Conservation (phyloP, 176 grass and related monocot genomes). For the Zea mays region DNA sequence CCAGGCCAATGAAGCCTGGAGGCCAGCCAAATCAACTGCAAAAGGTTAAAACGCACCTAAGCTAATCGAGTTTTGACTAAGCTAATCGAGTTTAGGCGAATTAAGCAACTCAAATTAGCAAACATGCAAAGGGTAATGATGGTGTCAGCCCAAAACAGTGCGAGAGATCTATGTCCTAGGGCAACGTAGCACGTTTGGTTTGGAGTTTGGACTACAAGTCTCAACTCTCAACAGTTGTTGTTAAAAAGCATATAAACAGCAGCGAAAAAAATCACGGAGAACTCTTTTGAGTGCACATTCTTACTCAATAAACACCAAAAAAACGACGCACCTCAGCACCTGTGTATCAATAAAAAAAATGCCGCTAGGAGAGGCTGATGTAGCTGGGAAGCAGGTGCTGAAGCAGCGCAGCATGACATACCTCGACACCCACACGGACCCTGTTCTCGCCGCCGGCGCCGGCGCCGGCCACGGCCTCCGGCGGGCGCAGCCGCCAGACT, state of each 20-base stretch:
- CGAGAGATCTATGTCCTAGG: slow-evolving; percentile 15
- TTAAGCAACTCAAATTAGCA: not conserved
- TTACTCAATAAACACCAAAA: not conserved
- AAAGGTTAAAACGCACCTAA: not conserved
- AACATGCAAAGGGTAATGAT: not conserved
- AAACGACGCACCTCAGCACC: too few species aligned
- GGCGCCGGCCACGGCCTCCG: slow-evolving; percentile 44
- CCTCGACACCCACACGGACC: slow-evolving; percentile 58
- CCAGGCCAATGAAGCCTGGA: too few species aligned
- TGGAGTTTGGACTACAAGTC: not conserved
- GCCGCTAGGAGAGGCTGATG: too few species aligned
- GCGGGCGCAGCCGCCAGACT: slow-evolving; percentile 77
- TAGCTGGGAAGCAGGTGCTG: not conserved
- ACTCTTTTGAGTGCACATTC: not conserved
- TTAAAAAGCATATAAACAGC: too few species aligned
- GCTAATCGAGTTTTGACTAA: slow-evolving; percentile 27
- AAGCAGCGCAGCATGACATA: not conserved
- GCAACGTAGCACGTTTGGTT: not conserved
- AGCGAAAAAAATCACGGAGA: not conserved
- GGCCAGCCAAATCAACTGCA: too few species aligned
- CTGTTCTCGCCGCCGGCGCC: slow-evolving; percentile 31
- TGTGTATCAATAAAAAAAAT: too few species aligned
- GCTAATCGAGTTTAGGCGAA: not conserved
- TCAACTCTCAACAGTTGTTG: not conserved
- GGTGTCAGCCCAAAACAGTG: not conserved